Percentiles rank a stretch among this genome's conserved stretches.
phyloP scores from a whole-genome alignment of 495 filamentous ascomycete species.

The Cercophora newfieldiana region DNA sequence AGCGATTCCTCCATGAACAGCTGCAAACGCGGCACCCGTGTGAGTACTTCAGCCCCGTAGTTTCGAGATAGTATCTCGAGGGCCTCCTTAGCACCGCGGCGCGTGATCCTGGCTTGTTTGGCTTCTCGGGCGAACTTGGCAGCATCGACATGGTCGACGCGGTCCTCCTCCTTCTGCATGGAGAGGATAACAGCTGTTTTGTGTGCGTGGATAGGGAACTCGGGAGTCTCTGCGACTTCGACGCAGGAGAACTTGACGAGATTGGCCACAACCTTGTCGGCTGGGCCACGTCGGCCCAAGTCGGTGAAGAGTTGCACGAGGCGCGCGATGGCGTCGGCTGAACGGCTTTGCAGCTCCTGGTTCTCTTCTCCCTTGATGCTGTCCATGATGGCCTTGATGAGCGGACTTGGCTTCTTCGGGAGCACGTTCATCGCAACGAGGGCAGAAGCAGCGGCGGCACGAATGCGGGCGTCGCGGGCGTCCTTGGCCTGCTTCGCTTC shows the following conservation, averaged over 20 bases:
- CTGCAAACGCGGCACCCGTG: slow-evolving; percentile 76
- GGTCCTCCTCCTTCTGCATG: slow-evolving; percentile 93
- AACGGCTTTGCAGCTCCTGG: slow-evolving; percentile 82
- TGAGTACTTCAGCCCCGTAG: slow-evolving; percentile 75
- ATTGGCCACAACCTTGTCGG: slow-evolving; percentile 92
- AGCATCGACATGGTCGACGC: slow-evolving; percentile 86
- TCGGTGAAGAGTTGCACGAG: slow-evolving; percentile 85
- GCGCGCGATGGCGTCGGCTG: slow-evolving; percentile 74
- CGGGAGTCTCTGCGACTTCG: slow-evolving; percentile 95
- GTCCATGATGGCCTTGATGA: slow-evolving; percentile 97
- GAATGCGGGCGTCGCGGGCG: slow-evolving; percentile 80
- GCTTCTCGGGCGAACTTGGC: slow-evolving; percentile 84
- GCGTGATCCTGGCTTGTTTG: slow-evolving; percentile 80
- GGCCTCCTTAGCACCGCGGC: slow-evolving; percentile 90
- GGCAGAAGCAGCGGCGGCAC: slow-evolving; percentile 82
- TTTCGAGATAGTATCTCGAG: slow-evolving; percentile 79
- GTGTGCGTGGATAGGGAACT: slow-evolving; percentile 75
- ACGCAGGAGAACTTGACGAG: slow-evolving; percentile 95
- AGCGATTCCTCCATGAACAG: slow-evolving; percentile 79
- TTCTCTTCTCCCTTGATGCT: slow-evolving; percentile 96
- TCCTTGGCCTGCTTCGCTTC: slow-evolving; percentile 77
- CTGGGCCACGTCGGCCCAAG: slow-evolving; percentile 71
- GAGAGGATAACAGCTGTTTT: slow-evolving; percentile 81
- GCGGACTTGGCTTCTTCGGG: slow-evolving; percentile 84
- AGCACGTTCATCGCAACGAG: slow-evolving; percentile 80